A percentile compares a stretch with the other conserved stretches of the same genome.
These are phyloP conservation scores for Colletotrichum salicis DNA, from an alignment of 2,329 filamentous ascomycete genomes.

Conservation along the genomic window DNA sequence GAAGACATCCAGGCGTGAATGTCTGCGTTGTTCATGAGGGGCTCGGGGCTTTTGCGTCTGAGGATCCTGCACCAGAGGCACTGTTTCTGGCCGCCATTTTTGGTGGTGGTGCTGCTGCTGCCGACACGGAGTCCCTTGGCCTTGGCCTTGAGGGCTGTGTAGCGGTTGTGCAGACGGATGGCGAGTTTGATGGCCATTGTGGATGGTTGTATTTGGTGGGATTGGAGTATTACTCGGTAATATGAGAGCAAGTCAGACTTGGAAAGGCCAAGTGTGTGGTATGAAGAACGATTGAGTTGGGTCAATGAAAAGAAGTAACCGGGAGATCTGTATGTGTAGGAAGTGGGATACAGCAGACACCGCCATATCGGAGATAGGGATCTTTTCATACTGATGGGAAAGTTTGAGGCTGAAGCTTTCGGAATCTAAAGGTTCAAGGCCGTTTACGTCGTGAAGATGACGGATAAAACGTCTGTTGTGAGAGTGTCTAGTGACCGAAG, in stretches of 20 bases:
- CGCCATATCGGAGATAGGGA: too few relatives aligned
- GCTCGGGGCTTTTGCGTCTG: background rate
- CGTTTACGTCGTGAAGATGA: too few relatives aligned
- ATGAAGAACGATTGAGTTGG: background rate
- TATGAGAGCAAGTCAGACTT: background rate
- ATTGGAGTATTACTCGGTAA: background rate
- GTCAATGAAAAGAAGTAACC: background rate
- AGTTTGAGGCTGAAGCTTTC: too few relatives aligned
- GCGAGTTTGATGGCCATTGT: background rate
- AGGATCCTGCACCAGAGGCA: background rate
- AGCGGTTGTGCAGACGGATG: background rate
- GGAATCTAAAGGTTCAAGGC: too few relatives aligned
- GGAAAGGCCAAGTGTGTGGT: background rate
- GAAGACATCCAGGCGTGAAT: background rate
- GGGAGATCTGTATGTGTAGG: background rate
- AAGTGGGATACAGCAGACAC: background rate
- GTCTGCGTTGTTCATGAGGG: background rate
- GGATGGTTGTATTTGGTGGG: background rate
- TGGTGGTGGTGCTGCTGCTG: background rate
- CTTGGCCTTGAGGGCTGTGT: background rate
- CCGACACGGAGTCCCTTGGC: background rate
- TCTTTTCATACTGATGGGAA: too few relatives aligned
- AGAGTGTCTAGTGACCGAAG: too few relatives aligned
- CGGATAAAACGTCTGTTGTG: too few relatives aligned
- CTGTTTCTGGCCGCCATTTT: background rate